Conservation (phyloP, 2,329 filamentous ascomycete species). For the Xylariaceae sp. region DNA sequence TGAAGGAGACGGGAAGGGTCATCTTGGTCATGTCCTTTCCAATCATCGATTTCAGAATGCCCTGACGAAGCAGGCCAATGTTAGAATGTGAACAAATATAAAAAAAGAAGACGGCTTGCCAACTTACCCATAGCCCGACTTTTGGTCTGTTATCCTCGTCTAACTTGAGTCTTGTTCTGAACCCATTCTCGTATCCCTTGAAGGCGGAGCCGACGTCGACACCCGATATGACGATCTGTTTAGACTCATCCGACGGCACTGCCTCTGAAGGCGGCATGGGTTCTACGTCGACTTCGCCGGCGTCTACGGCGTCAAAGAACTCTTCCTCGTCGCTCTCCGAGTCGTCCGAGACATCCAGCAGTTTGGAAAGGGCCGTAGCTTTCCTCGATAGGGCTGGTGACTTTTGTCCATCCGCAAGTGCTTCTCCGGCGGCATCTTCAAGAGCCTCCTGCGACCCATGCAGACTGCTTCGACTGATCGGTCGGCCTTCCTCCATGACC, state of each 20-base stretch:
- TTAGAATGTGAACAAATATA: constrained; percentile 20
- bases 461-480: constrained; percentile 29
- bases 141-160: constrained; percentile 90
- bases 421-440: constrained; percentile 33
- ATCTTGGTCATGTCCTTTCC: constrained; percentile 99
- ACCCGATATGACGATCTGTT: constrained; percentile 41
- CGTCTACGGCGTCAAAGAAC: constrained; percentile 95
- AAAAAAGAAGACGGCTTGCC: background rate
- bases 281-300: constrained; percentile 80
- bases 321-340: constrained; percentile 82
- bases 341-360: constrained; percentile 66
- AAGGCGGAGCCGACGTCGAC: constrained; percentile 72
- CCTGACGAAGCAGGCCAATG: constrained; percentile 43
- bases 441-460: constrained; percentile 23
- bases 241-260: constrained; percentile 34
- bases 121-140: constrained; percentile 86
- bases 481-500: constrained; percentile 56
- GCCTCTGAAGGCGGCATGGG: constrained; percentile 51
- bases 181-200: constrained; percentile 84
- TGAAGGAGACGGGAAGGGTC: constrained; percentile 97
- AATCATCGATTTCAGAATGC: constrained; percentile 98
- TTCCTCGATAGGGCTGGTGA: constrained; percentile 47
- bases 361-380: constrained; percentile 62
- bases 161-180: constrained; percentile 74
- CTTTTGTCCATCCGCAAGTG: constrained; percentile 31